Percentiles rank a stretch among this genome's conserved stretches.
phyloP scores from a whole-genome alignment of 805 yeast species.

The Lipomyces mesembrius region DNA sequence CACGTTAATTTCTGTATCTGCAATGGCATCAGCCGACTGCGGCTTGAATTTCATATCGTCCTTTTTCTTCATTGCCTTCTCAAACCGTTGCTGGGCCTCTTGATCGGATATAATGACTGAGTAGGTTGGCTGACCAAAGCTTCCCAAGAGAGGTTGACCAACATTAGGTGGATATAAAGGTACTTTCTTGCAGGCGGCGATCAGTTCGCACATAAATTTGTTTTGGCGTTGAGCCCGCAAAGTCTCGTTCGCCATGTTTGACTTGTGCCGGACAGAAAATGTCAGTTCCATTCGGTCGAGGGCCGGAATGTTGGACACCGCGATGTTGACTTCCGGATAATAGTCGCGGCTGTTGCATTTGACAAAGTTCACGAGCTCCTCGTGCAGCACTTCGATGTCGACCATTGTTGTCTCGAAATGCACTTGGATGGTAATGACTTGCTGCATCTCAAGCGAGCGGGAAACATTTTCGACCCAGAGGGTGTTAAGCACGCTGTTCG shows the following conservation, averaged over 20 bases:
- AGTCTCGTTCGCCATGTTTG: conserved; percentile 45
- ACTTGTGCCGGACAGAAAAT: conserved; percentile 42
- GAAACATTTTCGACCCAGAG: conserved; percentile 48
- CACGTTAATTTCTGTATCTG: not conserved
- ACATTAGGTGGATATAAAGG: conserved; percentile 27
- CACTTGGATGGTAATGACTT: conserved; percentile 36
- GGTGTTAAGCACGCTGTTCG: conserved; percentile 48
- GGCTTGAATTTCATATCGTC: conserved; percentile 1
- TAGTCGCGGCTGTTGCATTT: conserved; percentile 47
- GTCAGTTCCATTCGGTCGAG: conserved; percentile 44
- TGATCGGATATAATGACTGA: conserved; percentile 6
- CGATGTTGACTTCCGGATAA: conserved; percentile 44
- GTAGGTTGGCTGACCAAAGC: conserved; percentile 16
- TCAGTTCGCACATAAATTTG: conserved; percentile 26
- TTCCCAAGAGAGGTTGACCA: conserved; percentile 29
- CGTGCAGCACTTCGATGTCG: conserved; percentile 44
- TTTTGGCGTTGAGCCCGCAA: conserved; percentile 23
- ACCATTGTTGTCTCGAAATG: conserved; percentile 43
- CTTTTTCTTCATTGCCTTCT: not conserved
- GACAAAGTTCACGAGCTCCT: conserved; percentile 42
- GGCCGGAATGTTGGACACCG: conserved; percentile 45
- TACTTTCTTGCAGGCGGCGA: conserved; percentile 18
- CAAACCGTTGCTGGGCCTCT: conserved; percentile 10
- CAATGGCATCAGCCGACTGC: not conserved
- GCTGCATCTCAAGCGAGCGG: conserved; percentile 43